A percentile compares a stretch with the other conserved stretches of the same genome.
Evolutionary conservation across 75 land plant genomes (phyloP).

Genomic region (Ceratopteris richardii): DNA sequence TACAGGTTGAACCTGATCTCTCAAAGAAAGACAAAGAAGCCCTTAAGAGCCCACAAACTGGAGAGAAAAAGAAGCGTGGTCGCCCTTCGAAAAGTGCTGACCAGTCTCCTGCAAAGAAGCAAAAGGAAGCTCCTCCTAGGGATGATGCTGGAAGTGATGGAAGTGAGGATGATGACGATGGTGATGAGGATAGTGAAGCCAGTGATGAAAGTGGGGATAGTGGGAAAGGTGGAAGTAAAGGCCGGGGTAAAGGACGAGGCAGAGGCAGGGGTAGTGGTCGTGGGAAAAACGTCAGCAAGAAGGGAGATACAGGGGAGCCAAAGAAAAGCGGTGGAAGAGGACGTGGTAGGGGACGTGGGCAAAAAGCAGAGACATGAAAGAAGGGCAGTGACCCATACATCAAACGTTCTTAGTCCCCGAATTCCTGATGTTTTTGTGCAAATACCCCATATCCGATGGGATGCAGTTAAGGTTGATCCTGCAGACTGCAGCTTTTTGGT

Average conservation of each 20-base stretch:
- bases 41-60: neutral
- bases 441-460: neutral
- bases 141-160: neutral
- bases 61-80: neutral
- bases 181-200: slow-evolving; percentile 35
- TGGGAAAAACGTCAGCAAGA: neutral
- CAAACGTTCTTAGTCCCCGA: neutral
- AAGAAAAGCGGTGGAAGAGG: slow-evolving; percentile 26
- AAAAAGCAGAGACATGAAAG: slow-evolving; percentile 10
- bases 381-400: neutral
- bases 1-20: neutral
- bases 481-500: neutral
- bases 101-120: neutral
- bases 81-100: neutral
- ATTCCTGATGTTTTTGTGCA: neutral
- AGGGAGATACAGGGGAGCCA: neutral
- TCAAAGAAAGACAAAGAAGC: neutral
- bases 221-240: neutral
- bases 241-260: slow-evolving; percentile 9
- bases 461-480: neutral
- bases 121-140: neutral
- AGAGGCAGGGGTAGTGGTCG: neutral
- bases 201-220: slow-evolving; percentile 44
- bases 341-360: slow-evolving; percentile 30
- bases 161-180: slow-evolving; percentile 12